Conservation (phyloP, 192 early-diverging fungal genomes). For the Coemansia reversa region DNA sequence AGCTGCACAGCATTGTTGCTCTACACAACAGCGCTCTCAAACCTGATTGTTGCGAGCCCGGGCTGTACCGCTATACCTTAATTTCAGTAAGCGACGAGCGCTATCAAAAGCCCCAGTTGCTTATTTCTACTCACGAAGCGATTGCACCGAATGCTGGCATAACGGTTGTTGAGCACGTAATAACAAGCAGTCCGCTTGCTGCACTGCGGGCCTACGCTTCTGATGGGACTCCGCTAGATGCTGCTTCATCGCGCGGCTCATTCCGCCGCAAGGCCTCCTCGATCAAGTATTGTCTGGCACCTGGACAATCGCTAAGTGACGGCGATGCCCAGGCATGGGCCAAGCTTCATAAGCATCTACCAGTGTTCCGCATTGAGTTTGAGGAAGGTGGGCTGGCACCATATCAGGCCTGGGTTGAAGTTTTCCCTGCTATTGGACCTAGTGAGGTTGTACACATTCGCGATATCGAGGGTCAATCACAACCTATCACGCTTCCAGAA, state of each 20-base stretch:
- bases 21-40: slow-evolving; percentile 37
- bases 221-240: slow-evolving; percentile 27
- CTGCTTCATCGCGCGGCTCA: slow-evolving; percentile 6
- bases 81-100: slow-evolving; percentile 44
- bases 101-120: slow-evolving; percentile 36
- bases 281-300: slow-evolving; percentile 43
- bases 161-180: slow-evolving; percentile 34
- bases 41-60: slow-evolving; percentile 37
- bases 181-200: slow-evolving; percentile 31
- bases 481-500: slow-evolving; percentile 32
- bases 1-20: slow-evolving; percentile 30
- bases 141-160: slow-evolving; percentile 8
- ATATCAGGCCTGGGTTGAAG: slow-evolving; percentile 51
- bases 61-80: slow-evolving; percentile 47
- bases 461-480: slow-evolving; percentile 23
- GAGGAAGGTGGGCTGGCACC: slow-evolving; percentile 22
- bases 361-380: slow-evolving; percentile 50
- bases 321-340: slow-evolving; percentile 43
- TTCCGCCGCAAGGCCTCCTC: slow-evolving; percentile 20
- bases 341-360: slow-evolving; percentile 36
- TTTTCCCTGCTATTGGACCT: slow-evolving; percentile 42
- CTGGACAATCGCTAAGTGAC: slow-evolving; percentile 32
- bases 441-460: slow-evolving; percentile 40
- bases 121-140: slow-evolving; percentile 4
- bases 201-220: slow-evolving; percentile 43